Evolutionary conservation across 345 rosid species (phyloP).

Genomic region (Gossypium herbaceum): DNA sequence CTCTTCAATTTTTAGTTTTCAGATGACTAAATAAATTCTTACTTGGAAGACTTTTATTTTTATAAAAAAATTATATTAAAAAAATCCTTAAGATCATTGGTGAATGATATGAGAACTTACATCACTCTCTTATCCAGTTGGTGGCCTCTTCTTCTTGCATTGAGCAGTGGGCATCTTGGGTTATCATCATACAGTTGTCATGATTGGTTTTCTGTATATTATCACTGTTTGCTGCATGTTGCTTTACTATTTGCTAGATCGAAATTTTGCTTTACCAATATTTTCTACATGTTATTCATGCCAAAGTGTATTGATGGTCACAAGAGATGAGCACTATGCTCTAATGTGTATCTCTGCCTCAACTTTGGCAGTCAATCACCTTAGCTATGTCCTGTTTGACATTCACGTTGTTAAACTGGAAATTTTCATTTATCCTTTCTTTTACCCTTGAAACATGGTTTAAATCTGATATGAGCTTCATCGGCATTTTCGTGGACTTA

Average conservation of each 20-base stretch:
- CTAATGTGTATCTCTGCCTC: background rate
- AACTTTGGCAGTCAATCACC: background rate
- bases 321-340: background rate
- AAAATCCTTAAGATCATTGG: background rate
- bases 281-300: background rate
- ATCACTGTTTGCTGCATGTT: background rate
- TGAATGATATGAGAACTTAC: background rate
- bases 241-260: background rate
- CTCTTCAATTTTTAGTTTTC: background rate
- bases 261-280: background rate
- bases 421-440: background rate
- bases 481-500: background rate
- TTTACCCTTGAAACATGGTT: background rate
- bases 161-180: background rate
- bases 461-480: background rate
- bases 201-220: background rate
- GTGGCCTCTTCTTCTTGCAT: background rate
- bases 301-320: background rate
- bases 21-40: slow-evolving; percentile 1
- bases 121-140: background rate
- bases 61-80: too few relatives aligned
- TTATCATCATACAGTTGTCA: background rate
- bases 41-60: background rate
- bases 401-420: background rate
- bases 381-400: background rate